These are phyloP conservation scores for Wickerhamomyces hampshirensis DNA, from an alignment of 805 yeast species.

Conservation along the genomic window DNA sequence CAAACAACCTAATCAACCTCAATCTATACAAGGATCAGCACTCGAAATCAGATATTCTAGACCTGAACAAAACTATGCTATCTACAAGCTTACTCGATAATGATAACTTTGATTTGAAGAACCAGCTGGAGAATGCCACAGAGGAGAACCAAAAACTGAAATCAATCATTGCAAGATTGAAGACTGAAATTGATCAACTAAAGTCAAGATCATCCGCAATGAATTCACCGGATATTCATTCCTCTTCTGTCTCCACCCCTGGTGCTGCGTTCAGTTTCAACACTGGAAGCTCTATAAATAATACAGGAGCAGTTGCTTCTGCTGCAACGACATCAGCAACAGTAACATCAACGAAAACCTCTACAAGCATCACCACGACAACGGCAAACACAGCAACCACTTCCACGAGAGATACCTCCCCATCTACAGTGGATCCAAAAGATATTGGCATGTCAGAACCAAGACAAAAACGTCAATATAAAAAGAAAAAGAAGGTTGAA, in stretches of 20 bases:
- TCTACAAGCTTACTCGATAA: too few relatives aligned
- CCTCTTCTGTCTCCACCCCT: neutral
- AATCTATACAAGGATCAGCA: constrained; percentile 8
- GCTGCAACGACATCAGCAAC: neutral
- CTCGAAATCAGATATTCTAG: constrained; percentile 1
- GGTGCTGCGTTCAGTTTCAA: neutral
- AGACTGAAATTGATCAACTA: constrained; percentile 32
- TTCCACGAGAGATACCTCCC: constrained; percentile 17
- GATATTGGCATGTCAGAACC: constrained; percentile 18
- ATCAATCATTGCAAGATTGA: constrained; percentile 34
- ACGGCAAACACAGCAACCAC: too few relatives aligned
- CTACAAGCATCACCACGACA: neutral
- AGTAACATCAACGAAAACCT: constrained; percentile 9
- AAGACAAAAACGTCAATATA: constrained; percentile 18
- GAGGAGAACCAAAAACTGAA: constrained; percentile 41
- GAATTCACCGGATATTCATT: neutral
- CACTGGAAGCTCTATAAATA: constrained; percentile 4
- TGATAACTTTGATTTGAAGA: too few relatives aligned
- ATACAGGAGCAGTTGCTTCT: constrained; percentile 2
- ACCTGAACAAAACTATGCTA: constrained; percentile 22
- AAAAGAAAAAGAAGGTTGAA: constrained; percentile 19
- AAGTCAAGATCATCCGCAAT: too few relatives aligned
- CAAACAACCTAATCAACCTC: constrained; percentile 13
- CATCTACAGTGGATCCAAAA: constrained; percentile 22
- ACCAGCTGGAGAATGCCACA: constrained; percentile 38